Percentiles rank a stretch among this genome's conserved stretches.
These are phyloP conservation scores for Gymnopus androsaceus DNA, from an alignment of 1,284 basidiomycete genomes.

Conservation along the genomic window DNA sequence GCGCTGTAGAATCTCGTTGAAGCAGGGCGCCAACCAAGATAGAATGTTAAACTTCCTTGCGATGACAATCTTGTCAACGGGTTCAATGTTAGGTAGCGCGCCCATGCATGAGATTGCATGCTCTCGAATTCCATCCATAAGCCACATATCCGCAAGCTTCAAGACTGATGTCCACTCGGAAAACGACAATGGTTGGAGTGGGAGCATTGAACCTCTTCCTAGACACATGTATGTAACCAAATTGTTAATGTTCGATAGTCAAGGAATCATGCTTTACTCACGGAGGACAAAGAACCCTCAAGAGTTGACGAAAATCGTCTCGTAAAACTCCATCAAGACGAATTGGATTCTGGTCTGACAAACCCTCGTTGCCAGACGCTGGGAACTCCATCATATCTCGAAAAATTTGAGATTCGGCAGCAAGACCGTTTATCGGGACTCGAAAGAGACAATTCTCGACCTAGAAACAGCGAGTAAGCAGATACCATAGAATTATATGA, in stretches of 20 bases:
- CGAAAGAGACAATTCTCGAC: neutral
- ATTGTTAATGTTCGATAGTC: neutral
- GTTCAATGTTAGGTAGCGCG: neutral
- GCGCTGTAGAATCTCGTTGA: constrained; percentile 23
- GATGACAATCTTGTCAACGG: constrained; percentile 18
- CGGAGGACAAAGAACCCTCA: constrained; percentile 4
- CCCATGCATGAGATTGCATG: constrained; percentile 19
- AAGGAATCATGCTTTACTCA: neutral
- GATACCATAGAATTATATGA: neutral
- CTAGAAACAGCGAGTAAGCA: neutral
- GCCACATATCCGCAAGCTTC: constrained; percentile 9
- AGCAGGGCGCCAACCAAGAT: constrained; percentile 25
- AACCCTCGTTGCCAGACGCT: neutral
- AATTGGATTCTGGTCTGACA: constrained; percentile 1
- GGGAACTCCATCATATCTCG: neutral
- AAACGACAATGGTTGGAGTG: neutral
- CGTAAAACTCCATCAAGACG: neutral
- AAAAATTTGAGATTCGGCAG: neutral
- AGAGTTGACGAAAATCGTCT: constrained; percentile 7
- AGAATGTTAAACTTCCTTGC: constrained; percentile 22
- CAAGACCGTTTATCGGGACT: neutral
- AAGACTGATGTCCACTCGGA: constrained; percentile 5
- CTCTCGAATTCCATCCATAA: constrained; percentile 21
- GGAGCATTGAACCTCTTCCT: neutral
- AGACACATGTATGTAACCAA: too few relatives aligned